Percentiles rank a stretch among this genome's conserved stretches.
Evolutionary conservation across 2,329 filamentous ascomycete species (phyloP).

Genomic region (Furcasterigmium furcatum): DNA sequence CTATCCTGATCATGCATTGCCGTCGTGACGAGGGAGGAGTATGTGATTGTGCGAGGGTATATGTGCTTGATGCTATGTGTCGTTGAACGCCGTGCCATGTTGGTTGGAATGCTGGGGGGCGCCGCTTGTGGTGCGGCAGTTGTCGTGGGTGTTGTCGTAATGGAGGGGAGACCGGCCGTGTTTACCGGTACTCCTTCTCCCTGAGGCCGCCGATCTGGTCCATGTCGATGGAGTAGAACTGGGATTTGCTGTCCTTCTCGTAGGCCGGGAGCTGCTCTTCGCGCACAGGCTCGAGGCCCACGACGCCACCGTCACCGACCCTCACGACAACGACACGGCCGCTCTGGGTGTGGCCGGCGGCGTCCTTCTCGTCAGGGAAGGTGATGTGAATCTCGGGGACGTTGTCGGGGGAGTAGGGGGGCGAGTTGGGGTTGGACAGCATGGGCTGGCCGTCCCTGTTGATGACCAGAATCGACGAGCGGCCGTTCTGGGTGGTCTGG

Average conservation of each 20-base stretch:
- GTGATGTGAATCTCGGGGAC: conserved; percentile 97
- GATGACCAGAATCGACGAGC: conserved; percentile 72
- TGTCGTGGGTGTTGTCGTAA: background rate
- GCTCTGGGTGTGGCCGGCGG: conserved; percentile 74
- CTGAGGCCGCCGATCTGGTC: conserved; percentile 91
- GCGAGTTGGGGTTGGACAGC: conserved; percentile 70
- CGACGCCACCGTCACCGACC: conserved; percentile 78
- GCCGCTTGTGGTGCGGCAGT: conserved; percentile 8
- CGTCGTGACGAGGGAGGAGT: conserved; percentile 1
- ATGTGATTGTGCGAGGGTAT: conserved; percentile 14
- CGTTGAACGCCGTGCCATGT: conserved; percentile 14
- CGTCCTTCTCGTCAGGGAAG: conserved; percentile 93
- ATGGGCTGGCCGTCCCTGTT: conserved; percentile 74
- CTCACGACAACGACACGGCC: conserved; percentile 89
- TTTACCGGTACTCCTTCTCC: conserved; percentile 67
- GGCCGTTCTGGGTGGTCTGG: conserved; percentile 48
- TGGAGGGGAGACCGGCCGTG: background rate
- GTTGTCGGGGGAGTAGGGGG: conserved; percentile 75
- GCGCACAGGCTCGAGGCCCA: conserved; percentile 85
- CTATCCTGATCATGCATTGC: conserved; percentile 4
- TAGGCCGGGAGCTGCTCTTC: conserved; percentile 83
- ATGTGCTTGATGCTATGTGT: conserved; percentile 9
- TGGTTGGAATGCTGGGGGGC: conserved; percentile 7
- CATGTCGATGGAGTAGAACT: conserved; percentile 93
- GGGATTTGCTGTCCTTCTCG: conserved; percentile 71